A percentile compares a stretch with the other conserved stretches of the same genome.
phyloP scores from a whole-genome alignment of 1,284 basidiomycete species.

The Moniliophthora roreri region DNA sequence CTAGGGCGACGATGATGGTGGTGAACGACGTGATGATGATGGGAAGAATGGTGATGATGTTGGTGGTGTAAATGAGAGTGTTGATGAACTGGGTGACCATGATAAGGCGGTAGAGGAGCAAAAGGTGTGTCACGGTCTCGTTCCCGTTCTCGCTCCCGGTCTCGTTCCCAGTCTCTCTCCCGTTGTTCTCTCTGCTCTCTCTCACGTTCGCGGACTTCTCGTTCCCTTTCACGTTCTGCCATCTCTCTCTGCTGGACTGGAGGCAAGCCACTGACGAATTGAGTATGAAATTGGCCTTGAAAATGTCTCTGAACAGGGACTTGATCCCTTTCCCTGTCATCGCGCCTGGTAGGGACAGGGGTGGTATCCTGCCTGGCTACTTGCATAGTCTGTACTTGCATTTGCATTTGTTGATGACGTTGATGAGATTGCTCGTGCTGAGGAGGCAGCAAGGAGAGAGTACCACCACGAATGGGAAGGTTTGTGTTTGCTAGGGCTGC shows the following conservation, averaged over 20 bases:
- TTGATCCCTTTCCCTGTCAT: neutral
- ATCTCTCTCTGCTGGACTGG: neutral
- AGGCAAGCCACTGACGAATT: constrained; percentile 24
- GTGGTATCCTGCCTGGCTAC: neutral
- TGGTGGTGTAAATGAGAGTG: neutral
- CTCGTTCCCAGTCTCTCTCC: constrained; percentile 10
- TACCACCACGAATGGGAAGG: neutral
- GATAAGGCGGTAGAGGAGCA: neutral
- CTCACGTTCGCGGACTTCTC: constrained; percentile 16
- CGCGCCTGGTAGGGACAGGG: neutral
- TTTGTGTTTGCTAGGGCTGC: no score
- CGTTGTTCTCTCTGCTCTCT: constrained; percentile 11
- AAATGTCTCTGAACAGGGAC: constrained; percentile 28
- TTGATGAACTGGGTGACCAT: neutral
- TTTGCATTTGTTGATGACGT: constrained; percentile 3
- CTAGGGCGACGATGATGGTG: no score
- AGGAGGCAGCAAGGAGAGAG: neutral
- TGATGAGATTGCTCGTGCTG: constrained; percentile 4
- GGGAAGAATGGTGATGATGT: neutral
- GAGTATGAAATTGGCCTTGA: constrained; percentile 32
- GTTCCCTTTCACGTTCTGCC: constrained; percentile 15
- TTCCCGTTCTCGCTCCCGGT: neutral
- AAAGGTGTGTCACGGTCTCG: no score
- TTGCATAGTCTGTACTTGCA: constrained; percentile 5
- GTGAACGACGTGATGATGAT: neutral